phyloP scores from a whole-genome alignment of 202 grass and related monocot genomes.

The Setaria viridis region DNA sequence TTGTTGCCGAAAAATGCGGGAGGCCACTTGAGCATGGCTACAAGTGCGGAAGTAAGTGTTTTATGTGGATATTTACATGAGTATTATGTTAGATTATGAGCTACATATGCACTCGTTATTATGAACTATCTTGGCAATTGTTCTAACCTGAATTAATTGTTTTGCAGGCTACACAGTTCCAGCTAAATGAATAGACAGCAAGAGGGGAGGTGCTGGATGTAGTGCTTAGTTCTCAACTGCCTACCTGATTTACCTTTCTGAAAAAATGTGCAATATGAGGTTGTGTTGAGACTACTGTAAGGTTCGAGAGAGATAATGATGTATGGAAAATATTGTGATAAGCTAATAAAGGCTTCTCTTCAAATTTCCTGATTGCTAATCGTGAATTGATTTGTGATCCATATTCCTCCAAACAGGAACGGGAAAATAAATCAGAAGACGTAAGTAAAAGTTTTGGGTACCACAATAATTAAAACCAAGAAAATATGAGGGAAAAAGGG shows the following conservation, averaged over 20 bases:
- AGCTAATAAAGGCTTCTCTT: conserved; percentile 6
- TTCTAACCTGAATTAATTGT: not conserved
- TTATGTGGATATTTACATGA: too few species aligned
- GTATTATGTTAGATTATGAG: not conserved
- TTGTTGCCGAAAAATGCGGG: conserved; percentile 38
- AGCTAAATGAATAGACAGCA: not conserved
- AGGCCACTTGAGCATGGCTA: conserved; percentile 43
- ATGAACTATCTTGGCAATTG: not conserved
- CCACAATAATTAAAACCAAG: too few species aligned
- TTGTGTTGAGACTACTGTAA: not conserved
- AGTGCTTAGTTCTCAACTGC: not conserved
- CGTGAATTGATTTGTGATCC: not conserved
- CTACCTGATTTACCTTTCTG: not conserved
- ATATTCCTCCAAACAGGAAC: not conserved
- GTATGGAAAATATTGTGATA: not conserved
- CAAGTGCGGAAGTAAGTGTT: conserved; percentile 59
- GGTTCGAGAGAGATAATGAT: not conserved
- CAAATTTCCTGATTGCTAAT: not conserved
- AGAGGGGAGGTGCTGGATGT: not conserved
- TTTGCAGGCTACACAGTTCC: conserved; percentile 28
- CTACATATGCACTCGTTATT: not conserved
- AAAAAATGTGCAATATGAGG: not conserved
- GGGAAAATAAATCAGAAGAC: not conserved
- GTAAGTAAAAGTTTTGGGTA: too few species aligned
- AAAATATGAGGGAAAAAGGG: too few species aligned